phyloP scores from a whole-genome alignment of 1,284 basidiomycete genomes.

The Tilletia horrida region DNA sequence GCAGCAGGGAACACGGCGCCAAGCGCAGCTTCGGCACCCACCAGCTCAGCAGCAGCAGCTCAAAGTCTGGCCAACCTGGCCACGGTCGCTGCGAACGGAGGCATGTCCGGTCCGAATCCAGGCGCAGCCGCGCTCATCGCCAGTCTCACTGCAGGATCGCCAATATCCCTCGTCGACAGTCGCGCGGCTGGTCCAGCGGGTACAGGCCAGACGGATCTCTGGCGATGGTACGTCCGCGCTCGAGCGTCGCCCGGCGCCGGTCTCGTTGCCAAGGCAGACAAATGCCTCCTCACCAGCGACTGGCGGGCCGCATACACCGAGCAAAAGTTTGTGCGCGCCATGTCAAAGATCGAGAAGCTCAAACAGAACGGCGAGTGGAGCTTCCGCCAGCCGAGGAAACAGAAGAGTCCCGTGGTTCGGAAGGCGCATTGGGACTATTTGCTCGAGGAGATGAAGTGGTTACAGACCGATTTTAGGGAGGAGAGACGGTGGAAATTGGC shows the following conservation, averaged over 20 bases:
- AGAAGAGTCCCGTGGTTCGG: conserved; percentile 71
- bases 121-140: conserved; percentile 10
- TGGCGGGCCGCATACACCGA: conserved; percentile 54
- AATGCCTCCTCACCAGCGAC: conserved; percentile 50
- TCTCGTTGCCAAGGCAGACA: conserved; percentile 53
- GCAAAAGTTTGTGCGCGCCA: conserved; percentile 63
- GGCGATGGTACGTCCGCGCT: conserved; percentile 49
- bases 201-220: conserved; percentile 41
- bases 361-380: conserved; percentile 83
- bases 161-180: conserved; percentile 12
- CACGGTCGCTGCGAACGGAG: conserved; percentile 11
- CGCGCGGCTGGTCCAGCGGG: conserved; percentile 34
- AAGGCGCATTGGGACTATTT: conserved; percentile 96
- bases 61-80: conserved; percentile 21
- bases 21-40: conserved; percentile 27
- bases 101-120: conserved; percentile 16
- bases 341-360: conserved; percentile 79
- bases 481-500: conserved; percentile 89
- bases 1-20: conserved; percentile 25
- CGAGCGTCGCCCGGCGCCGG: conserved; percentile 46
- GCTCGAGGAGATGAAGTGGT: conserved; percentile 98
- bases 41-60: conserved; percentile 41
- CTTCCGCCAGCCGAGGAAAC: conserved; percentile 91
- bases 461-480: conserved; percentile 89
- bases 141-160: conserved; percentile 10